Evolutionary conservation across 2,329 filamentous ascomycete species (phyloP).

Genomic region (Furcasterigmium sp.): DNA sequence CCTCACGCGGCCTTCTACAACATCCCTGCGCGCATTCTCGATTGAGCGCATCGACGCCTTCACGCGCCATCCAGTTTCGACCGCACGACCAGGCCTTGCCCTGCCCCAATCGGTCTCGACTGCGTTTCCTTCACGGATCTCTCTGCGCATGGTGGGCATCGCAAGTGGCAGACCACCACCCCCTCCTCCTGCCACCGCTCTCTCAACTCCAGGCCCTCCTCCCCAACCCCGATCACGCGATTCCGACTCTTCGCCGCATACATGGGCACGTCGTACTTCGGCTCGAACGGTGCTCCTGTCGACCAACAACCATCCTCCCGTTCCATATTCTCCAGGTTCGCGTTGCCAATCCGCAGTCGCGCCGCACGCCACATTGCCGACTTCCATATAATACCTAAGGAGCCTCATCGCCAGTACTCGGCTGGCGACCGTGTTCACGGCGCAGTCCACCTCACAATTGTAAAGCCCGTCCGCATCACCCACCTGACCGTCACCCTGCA

Average conservation of each 20-base stretch:
- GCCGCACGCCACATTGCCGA: constrained; percentile 63
- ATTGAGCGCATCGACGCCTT: no score
- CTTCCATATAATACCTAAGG: constrained; percentile 71
- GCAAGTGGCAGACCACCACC: no score
- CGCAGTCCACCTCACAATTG: constrained; percentile 64
- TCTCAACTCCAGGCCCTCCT: constrained; percentile 14
- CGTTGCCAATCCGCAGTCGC: constrained; percentile 44
- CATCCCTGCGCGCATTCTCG: no score
- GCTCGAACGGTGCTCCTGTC: constrained; percentile 28
- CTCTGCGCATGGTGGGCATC: no score
- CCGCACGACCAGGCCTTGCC: no score
- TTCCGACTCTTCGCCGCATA: constrained; percentile 24
- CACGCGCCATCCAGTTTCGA: no score
- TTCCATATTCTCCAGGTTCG: constrained; percentile 48
- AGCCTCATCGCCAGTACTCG: constrained; percentile 71
- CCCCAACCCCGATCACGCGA: constrained; percentile 13
- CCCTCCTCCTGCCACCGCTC: constrained; percentile 12
- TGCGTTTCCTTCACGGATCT: no score
- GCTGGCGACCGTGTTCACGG: constrained; percentile 72
- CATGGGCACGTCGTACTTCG: constrained; percentile 35
- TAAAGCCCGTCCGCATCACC: constrained; percentile 72
- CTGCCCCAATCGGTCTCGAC: no score
- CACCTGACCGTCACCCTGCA: constrained; percentile 75
- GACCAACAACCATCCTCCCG: constrained; percentile 33
- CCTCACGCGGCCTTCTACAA: no score